Conservation (phyloP, 352 stramenopile genomes). For the Pythium aquatile region DNA sequence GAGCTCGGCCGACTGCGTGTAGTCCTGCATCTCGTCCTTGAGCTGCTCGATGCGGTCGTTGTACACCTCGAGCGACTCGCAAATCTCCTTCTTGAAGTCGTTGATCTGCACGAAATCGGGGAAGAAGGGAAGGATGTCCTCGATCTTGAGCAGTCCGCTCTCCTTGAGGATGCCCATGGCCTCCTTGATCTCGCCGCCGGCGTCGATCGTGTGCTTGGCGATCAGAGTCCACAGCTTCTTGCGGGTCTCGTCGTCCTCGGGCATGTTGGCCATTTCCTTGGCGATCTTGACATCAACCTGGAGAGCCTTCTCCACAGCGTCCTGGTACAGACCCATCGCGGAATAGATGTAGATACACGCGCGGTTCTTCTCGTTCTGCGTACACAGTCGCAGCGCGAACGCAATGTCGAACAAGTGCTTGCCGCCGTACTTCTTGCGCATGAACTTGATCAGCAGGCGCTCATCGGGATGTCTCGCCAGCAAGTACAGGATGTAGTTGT, state of each 20-base stretch:
- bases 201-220: conserved; percentile 91
- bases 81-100: conserved; percentile 95
- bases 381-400: conserved; percentile 91
- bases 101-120: conserved; percentile 95
- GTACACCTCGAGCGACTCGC: conserved; percentile 89
- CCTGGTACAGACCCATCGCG: conserved; percentile 90
- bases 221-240: conserved; percentile 95
- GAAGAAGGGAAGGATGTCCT: conserved; percentile 94
- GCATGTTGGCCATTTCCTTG: conserved; percentile 91
- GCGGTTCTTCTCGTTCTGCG: conserved; percentile 90
- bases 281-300: conserved; percentile 92
- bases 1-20: conserved; percentile 87
- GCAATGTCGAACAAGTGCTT: conserved; percentile 90
- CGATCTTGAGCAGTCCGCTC: conserved; percentile 88
- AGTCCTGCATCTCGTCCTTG: conserved; percentile 93
- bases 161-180: conserved; percentile 87
- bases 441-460: conserved; percentile 87
- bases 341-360: conserved; percentile 95
- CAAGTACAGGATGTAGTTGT: conserved; percentile 92
- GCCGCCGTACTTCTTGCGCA: conserved; percentile 85
- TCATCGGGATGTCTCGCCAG: conserved; percentile 90
- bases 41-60: conserved; percentile 91
- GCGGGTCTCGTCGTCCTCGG: conserved; percentile 82
- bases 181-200: conserved; percentile 80
- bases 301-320: conserved; percentile 90